Percentiles rank a stretch among this genome's conserved stretches.
phyloP scores from a whole-genome alignment of 2,329 filamentous ascomycete genomes.

The Orbilia blumenaviensis region DNA sequence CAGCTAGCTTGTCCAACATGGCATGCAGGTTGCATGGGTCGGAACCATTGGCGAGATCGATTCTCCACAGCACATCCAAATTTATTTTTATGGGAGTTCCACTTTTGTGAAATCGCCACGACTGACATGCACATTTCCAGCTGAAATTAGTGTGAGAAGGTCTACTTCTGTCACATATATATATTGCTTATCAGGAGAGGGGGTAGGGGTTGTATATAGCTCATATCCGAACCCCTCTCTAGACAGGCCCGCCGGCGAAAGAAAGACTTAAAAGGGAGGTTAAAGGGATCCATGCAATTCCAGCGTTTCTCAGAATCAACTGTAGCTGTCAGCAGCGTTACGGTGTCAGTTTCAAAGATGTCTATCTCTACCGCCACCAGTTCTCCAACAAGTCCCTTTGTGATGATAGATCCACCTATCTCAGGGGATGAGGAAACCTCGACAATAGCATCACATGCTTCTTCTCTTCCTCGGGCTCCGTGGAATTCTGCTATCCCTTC shows the following conservation, averaged over 20 bases:
- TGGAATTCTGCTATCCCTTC: conserved; percentile 9
- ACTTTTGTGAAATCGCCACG: background rate
- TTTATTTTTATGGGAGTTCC: background rate
- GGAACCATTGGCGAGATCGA: conserved; percentile 3
- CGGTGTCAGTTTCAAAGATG: background rate
- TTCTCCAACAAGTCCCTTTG: conserved; percentile 14
- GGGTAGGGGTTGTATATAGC: background rate
- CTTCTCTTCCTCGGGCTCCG: background rate
- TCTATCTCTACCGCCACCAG: conserved; percentile 7
- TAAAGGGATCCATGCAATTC: conserved; percentile 8
- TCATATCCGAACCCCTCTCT: background rate
- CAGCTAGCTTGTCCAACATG: conserved; percentile 4
- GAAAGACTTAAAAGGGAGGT: background rate
- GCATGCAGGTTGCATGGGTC: background rate
- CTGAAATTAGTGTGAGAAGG: background rate
- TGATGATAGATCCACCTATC: conserved; percentile 11
- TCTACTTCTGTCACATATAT: background rate
- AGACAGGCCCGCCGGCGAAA: background rate
- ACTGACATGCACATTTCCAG: background rate
- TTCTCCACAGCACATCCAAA: background rate
- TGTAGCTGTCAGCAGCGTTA: conserved; percentile 13
- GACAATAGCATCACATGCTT: background rate
- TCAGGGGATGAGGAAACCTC: background rate
- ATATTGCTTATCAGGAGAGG: background rate
- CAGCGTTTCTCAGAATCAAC: conserved; percentile 8